A percentile compares a stretch with the other conserved stretches of the same genome.
Conservation (phyloP, 345 rosid genomes). For the Citrus sp. region DNA sequence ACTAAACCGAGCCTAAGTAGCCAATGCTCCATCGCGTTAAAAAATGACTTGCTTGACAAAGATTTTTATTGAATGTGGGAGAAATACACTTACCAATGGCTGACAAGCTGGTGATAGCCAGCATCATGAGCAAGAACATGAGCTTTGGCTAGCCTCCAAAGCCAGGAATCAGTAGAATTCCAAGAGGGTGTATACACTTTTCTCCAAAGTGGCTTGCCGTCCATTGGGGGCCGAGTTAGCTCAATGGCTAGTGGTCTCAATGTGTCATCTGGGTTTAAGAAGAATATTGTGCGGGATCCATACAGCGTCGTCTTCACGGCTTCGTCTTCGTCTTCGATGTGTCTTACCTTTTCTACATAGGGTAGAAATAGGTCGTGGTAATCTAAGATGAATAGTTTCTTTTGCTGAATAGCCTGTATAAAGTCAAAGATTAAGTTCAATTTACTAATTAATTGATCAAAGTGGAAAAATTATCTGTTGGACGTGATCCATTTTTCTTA, state of each 20-base stretch:
- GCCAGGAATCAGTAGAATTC: conserved; percentile 57
- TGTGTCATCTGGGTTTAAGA: conserved; percentile 46
- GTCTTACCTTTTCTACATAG: conserved; percentile 58
- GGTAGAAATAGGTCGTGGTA: conserved; percentile 64
- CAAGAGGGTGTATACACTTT: conserved; percentile 40
- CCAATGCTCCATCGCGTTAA: too few species aligned
- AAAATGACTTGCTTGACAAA: too few species aligned
- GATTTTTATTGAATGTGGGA: too few species aligned
- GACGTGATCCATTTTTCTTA: too few species aligned
- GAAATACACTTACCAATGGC: conserved; percentile 53
- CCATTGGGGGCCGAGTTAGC: conserved; percentile 52
- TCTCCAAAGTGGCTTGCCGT: conserved; percentile 62
- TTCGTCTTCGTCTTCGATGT: conserved; percentile 22
- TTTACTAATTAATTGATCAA: neutral
- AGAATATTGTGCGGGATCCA: conserved; percentile 68
- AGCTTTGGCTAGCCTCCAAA: conserved; percentile 71
- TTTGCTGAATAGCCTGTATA: conserved; percentile 46
- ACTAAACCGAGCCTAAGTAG: too few species aligned
- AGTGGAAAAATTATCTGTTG: too few species aligned
- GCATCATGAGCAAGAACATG: conserved; percentile 73
- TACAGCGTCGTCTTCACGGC: conserved; percentile 35
- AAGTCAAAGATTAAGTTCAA: neutral
- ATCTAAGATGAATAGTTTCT: conserved; percentile 48
- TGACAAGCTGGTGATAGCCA: conserved; percentile 67
- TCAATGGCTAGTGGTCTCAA: conserved; percentile 63